Evolutionary conservation across 371 early-diverging fungal species (phyloP).

Genomic region (Mortierella sp.): DNA sequence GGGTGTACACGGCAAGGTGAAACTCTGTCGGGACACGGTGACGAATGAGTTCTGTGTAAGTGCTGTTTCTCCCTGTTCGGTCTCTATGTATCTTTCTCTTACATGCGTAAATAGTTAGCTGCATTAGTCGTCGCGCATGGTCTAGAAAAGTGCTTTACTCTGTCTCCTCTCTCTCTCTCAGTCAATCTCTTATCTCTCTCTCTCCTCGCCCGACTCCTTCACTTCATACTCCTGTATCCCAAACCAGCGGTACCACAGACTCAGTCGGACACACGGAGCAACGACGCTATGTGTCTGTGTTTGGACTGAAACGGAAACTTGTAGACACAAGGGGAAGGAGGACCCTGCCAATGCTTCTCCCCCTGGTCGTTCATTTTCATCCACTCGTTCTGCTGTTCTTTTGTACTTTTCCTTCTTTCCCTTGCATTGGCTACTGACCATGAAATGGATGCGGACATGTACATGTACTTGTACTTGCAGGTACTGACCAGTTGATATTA

Average conservation of each 20-base stretch:
- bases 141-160: too few relatives aligned
- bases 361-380: too few relatives aligned
- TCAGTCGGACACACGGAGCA: neutral
- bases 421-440: neutral
- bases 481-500: too few relatives aligned
- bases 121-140: too few relatives aligned
- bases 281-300: constrained; percentile 8
- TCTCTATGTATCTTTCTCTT: neutral
- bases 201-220: too few relatives aligned
- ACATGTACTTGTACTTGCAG: too few relatives aligned
- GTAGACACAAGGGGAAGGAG: constrained; percentile 1
- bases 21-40: constrained; percentile 80
- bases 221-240: too few relatives aligned
- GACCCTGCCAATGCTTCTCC: too few relatives aligned
- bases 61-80: constrained; percentile 1
- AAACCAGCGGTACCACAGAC: constrained; percentile 1
- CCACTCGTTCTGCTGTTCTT: constrained; percentile 5
- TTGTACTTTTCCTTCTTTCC: constrained; percentile 13
- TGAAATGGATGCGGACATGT: too few relatives aligned
- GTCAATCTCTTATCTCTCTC: too few relatives aligned
- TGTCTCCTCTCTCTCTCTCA: too few relatives aligned
- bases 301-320: constrained; percentile 1
- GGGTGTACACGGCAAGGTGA: constrained; percentile 96
- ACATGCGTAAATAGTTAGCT: neutral
- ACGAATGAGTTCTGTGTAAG: constrained; percentile 80